Evolutionary conservation across 2,329 filamentous ascomycete genomes (phyloP).

Genomic region (Aphanocladium album): DNA sequence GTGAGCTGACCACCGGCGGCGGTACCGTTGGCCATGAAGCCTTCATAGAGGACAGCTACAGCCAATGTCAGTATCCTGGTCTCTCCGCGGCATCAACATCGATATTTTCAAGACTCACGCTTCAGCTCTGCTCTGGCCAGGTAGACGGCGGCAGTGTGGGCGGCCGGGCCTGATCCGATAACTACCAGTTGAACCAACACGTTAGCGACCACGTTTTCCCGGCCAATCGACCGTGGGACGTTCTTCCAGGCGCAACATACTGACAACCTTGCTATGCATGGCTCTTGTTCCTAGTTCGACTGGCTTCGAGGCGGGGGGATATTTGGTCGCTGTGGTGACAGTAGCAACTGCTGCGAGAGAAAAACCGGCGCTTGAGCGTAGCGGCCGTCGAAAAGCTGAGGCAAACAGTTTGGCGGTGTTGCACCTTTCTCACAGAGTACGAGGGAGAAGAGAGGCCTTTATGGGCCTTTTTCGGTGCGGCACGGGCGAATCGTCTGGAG

Average conservation of each 20-base stretch:
- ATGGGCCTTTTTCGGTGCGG: slow-evolving; percentile 3
- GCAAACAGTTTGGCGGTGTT: slow-evolving; percentile 84
- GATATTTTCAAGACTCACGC: slow-evolving; percentile 48
- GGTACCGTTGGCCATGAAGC: slow-evolving; percentile 95
- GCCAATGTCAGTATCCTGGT: slow-evolving; percentile 12
- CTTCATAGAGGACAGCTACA: slow-evolving; percentile 84
- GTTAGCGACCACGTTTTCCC: not conserved
- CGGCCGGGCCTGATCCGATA: slow-evolving; percentile 92
- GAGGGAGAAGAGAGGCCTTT: slow-evolving; percentile 4
- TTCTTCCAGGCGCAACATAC: slow-evolving; percentile 41
- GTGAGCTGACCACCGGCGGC: slow-evolving; percentile 95
- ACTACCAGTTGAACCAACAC: slow-evolving; percentile 37
- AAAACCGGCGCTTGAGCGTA: slow-evolving; percentile 70
- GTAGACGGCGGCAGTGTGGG: slow-evolving; percentile 96
- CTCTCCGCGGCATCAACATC: not conserved
- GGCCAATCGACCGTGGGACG: not conserved
- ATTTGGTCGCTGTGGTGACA: slow-evolving; percentile 35
- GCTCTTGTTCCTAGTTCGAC: slow-evolving; percentile 43
- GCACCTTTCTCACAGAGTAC: not conserved
- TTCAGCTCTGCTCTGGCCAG: slow-evolving; percentile 90
- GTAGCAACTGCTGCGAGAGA: slow-evolving; percentile 63
- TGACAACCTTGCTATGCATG: slow-evolving; percentile 92
- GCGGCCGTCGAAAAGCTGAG: slow-evolving; percentile 68
- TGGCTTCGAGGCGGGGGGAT: slow-evolving; percentile 8
- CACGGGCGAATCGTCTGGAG: slow-evolving; percentile 1